A percentile compares a stretch with the other conserved stretches of the same genome.
Evolutionary conservation across 2,329 filamentous ascomycete species (phyloP).

Genomic region (Pestalotiopsis sp.): DNA sequence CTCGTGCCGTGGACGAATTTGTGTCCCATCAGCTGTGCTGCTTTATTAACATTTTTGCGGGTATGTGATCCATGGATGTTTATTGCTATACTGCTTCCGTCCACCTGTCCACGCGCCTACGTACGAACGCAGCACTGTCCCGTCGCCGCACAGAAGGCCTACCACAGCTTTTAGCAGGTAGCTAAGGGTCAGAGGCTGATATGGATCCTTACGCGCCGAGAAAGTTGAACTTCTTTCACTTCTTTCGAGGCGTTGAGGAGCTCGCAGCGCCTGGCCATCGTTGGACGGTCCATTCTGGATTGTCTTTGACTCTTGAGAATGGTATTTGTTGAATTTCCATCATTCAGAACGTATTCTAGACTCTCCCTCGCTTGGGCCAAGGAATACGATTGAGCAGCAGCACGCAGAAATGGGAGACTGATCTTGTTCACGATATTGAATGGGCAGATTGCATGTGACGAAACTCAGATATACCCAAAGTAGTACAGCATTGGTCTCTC

Average conservation of each 20-base stretch:
- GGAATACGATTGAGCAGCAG: no score
- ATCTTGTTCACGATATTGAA: neutral
- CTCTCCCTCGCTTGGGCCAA: no score
- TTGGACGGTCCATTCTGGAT: no score
- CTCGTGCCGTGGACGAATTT: neutral
- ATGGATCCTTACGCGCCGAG: no score
- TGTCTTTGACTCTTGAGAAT: no score
- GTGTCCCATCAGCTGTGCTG: neutral
- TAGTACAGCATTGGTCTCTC: neutral
- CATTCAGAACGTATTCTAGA: no score
- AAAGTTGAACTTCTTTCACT: no score
- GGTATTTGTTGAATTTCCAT: no score
- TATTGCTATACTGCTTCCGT: neutral
- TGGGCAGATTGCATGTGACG: neutral
- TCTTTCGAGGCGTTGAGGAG: no score
- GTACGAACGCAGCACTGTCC: neutral
- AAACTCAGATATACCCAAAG: neutral
- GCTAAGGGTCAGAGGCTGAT: no score
- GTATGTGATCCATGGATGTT: neutral
- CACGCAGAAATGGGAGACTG: no score
- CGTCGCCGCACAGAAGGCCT: neutral
- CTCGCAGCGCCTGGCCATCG: no score
- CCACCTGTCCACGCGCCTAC: neutral
- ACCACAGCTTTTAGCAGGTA: neutral
- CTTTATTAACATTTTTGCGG: neutral